Evolutionary conservation across 805 yeast species (phyloP), one percentile per base, ranked within the genome.

Genomic region (Wickerhamomyces rabaulensis): DNA sequence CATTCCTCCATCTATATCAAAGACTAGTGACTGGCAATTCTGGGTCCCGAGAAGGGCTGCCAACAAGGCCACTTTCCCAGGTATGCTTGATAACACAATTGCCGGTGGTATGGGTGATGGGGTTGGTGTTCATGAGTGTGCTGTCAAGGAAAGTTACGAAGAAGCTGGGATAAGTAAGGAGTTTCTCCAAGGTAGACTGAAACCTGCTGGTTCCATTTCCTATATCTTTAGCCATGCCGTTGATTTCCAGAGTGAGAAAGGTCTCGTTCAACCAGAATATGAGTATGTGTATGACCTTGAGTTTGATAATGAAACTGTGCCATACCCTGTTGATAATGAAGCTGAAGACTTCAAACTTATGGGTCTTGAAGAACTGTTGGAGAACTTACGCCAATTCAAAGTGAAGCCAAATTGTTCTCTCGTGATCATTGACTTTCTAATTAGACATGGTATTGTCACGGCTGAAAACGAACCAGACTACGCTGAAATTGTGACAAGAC

Each of bases 91-190:
- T 63, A 92, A 91, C 63, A 89, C 95, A 1, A 87, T 94, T 7
- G 99, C 96, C 0, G 99, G 99, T 1, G 99, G 99, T 0, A 58
- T 94, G 4, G 97, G 95, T 0, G 74, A 83, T 62, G 96, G 96
- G 0, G 71, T 78, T 53, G 88, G 90, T 0, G 68, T 81, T 3
- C 67, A 71, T 58, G 96, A 88, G 40, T 92, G 97, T 0, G 79
- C 83, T 3, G 54, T 87, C 17, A 94, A 94, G 61, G 99, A 94
- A 62, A 80, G 95, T 57, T 73, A 71, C 49, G 99, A 94, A 58
- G 99, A 94, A 58, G 98, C 96, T 0, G 95, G 95, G 0, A 64
- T 92, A n/a, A 52, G 58, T 0, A 68, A 71, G 42, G 73, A 68
- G 1, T 76, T 79, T 48, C 82, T 89, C 2, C 60, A 63, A 43